A percentile compares a stretch with the other conserved stretches of the same genome.
Evolutionary conservation across 345 rosid genomes (phyloP).

Genomic region (Eucalyptus coolabah): DNA sequence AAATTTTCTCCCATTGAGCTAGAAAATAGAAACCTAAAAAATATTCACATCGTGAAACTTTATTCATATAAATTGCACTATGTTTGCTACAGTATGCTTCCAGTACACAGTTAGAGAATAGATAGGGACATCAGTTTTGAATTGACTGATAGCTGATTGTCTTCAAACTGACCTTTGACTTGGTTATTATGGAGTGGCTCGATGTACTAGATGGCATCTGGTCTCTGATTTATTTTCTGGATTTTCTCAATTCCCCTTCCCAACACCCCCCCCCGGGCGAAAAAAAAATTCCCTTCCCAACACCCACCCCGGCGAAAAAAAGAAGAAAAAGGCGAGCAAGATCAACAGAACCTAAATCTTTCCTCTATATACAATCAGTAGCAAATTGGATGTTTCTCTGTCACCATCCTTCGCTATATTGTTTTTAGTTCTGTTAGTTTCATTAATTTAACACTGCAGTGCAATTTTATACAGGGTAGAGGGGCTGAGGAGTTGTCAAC

Average conservation of each 20-base stretch:
- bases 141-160: neutral
- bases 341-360: neutral
- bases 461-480: constrained; percentile 43
- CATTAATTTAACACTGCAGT: neutral
- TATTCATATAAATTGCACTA: neutral
- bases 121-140: neutral
- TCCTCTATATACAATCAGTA: neutral
- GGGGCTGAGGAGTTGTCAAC: constrained; percentile 85
- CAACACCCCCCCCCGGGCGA: too few relatives aligned
- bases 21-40: neutral
- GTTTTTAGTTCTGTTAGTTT: neutral
- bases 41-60: neutral
- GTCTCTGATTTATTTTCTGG: neutral
- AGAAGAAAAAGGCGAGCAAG: neutral
- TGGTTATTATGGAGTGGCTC: neutral
- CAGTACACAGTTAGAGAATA: neutral
- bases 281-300: too few relatives aligned
- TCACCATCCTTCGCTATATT: neutral
- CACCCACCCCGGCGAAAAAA: too few relatives aligned
- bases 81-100: neutral
- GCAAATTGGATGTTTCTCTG: neutral
- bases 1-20: neutral
- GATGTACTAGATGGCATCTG: neutral
- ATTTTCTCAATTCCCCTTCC: neutral
- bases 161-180: neutral